Conservation (phyloP, 2,329 filamentous ascomycete genomes). For the Fusarium chaquense region DNA sequence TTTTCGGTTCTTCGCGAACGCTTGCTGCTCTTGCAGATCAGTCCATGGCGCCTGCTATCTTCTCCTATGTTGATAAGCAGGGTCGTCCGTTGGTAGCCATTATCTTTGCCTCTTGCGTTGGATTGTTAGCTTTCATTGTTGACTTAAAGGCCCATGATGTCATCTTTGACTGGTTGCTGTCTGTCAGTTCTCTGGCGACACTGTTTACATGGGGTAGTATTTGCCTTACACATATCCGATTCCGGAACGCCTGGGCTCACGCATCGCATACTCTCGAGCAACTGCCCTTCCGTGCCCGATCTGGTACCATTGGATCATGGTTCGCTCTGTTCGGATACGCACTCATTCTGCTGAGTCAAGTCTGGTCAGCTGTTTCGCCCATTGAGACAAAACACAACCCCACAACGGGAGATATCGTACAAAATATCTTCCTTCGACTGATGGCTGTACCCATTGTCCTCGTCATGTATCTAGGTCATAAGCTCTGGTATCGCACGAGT, state of each 20-base stretch:
- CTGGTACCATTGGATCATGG: slow-evolving; percentile 83
- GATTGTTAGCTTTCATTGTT: slow-evolving; percentile 81
- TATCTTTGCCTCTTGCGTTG: slow-evolving; percentile 71
- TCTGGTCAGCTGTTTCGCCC: slow-evolving; percentile 87
- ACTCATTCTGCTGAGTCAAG: slow-evolving; percentile 82
- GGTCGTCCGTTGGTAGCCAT: slow-evolving; percentile 84
- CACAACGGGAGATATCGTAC: slow-evolving; percentile 60
- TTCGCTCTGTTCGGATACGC: slow-evolving; percentile 80
- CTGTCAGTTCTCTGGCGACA: slow-evolving; percentile 76
- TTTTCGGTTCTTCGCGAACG: slow-evolving; percentile 93
- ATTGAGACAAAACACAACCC: slow-evolving; percentile 62
- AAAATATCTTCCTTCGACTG: slow-evolving; percentile 79
- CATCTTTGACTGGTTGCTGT: slow-evolving; percentile 83
- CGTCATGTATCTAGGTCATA: slow-evolving; percentile 78
- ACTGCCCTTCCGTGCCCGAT: slow-evolving; percentile 82
- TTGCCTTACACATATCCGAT: slow-evolving; percentile 91
- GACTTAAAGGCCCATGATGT: slow-evolving; percentile 68
- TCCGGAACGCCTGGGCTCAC: slow-evolving; percentile 79
- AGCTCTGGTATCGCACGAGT: slow-evolving; percentile 69
- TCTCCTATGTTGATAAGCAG: slow-evolving; percentile 84
- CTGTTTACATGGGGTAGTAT: slow-evolving; percentile 87
- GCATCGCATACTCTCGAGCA: slow-evolving; percentile 77
- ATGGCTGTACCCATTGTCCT: slow-evolving; percentile 77
- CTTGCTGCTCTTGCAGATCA: slow-evolving; percentile 91
- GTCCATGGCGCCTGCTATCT: slow-evolving; percentile 79